Conservation (phyloP, 2,329 filamentous ascomycete genomes). For the Tympanopsis confertula region DNA sequence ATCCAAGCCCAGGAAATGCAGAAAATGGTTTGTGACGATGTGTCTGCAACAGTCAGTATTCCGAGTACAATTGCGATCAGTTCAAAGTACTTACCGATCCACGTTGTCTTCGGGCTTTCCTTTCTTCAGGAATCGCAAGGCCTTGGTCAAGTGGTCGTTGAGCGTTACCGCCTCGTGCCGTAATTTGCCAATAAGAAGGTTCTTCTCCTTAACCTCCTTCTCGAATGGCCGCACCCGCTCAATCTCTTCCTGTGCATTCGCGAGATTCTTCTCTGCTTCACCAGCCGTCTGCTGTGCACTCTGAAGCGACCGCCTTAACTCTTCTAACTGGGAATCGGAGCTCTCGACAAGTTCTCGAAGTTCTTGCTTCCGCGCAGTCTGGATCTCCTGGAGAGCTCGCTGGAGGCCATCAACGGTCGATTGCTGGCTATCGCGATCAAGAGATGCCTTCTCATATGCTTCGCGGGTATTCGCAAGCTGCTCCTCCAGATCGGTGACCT, state of each 20-base stretch:
- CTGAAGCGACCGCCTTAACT: conserved; percentile 41
- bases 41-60: conserved; percentile 24
- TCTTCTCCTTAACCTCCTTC: conserved; percentile 60
- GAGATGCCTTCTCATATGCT: too few relatives aligned
- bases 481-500: too few relatives aligned
- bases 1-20: conserved; percentile 53
- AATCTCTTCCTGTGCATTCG: conserved; percentile 39
- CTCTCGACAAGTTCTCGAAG: conserved; percentile 51
- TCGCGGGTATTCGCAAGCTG: too few relatives aligned
- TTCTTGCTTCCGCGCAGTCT: conserved; percentile 51
- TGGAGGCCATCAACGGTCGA: too few relatives aligned
- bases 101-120: conserved; percentile 57
- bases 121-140: conserved; percentile 51
- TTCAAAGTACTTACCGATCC: conserved; percentile 32
- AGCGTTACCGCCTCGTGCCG: conserved; percentile 56
- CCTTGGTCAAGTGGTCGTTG: conserved; percentile 58
- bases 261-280: conserved; percentile 35
- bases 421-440: too few relatives aligned
- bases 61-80: background rate
- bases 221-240: conserved; percentile 50
- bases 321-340: conserved; percentile 45
- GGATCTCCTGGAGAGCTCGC: too few relatives aligned
- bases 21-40: conserved; percentile 55
- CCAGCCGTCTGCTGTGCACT: conserved; percentile 35
- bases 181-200: conserved; percentile 54